Percentiles rank a stretch among this genome's conserved stretches.
Evolutionary conservation across 495 filamentous ascomycete species (phyloP).

Genomic region (Aspergillus steynii): DNA sequence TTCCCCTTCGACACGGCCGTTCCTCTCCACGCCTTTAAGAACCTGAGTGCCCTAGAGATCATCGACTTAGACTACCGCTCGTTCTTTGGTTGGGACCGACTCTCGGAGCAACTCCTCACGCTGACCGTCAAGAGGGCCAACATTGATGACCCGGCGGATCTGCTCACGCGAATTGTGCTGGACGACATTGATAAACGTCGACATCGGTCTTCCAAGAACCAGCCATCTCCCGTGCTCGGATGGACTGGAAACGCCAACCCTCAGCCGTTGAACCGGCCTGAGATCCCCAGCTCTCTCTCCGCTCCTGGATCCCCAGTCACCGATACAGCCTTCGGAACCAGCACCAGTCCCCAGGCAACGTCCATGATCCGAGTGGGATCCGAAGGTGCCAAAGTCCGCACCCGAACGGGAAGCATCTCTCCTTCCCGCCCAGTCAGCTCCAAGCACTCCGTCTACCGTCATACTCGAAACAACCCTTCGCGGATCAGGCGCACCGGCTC

Average conservation of each 20-base stretch:
- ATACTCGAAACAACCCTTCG: constrained; percentile 51
- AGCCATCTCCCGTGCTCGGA: constrained; percentile 70
- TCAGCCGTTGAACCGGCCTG: constrained; percentile 57
- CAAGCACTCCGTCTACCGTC: constrained; percentile 63
- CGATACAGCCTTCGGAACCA: constrained; percentile 45
- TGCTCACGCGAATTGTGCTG: constrained; percentile 87
- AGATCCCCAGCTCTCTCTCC: constrained; percentile 53
- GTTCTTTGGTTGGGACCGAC: constrained; percentile 93
- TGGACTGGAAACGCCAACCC: constrained; percentile 48
- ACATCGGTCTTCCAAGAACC: constrained; percentile 80
- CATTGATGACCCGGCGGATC: constrained; percentile 85
- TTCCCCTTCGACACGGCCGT: constrained; percentile 99
- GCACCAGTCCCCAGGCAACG: constrained; percentile 43
- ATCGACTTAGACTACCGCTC: constrained; percentile 94
- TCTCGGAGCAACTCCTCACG: constrained; percentile 88
- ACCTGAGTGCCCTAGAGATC: constrained; percentile 87
- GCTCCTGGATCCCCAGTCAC: constrained; percentile 66
- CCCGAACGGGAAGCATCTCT: constrained; percentile 70
- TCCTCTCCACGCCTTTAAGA: constrained; percentile 92
- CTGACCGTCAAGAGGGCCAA: constrained; percentile 85
- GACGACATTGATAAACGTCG: constrained; percentile 94
- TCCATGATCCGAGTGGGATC: constrained; percentile 55
- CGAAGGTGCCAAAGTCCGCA: constrained; percentile 47
- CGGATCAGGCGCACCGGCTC: constrained; percentile 84
- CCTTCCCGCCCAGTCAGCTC: constrained; percentile 73